phyloP scores from a whole-genome alignment of 2,329 filamentous ascomycete species.

The Xenoacremonium recifei region DNA sequence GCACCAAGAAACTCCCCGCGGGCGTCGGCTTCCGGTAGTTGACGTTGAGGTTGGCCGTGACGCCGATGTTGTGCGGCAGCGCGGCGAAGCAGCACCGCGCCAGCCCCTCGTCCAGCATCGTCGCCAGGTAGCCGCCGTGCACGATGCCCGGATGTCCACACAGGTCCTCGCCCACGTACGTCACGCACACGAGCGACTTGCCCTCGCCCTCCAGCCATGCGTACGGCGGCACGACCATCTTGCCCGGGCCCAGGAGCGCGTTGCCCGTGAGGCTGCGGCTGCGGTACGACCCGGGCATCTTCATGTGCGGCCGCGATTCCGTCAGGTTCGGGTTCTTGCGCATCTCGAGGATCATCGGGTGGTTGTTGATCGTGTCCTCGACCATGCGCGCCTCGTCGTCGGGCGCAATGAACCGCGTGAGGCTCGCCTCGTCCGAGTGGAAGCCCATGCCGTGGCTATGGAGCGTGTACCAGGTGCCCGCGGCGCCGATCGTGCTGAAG shows the following conservation, averaged over 20 bases:
- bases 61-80: constrained; percentile 78
- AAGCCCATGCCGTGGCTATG: constrained; percentile 36
- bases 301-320: constrained; percentile 83
- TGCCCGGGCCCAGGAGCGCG: constrained; percentile 70
- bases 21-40: constrained; percentile 81
- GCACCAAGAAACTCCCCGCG: constrained; percentile 72
- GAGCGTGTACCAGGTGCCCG: constrained; percentile 35
- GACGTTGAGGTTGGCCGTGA: constrained; percentile 82
- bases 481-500: constrained; percentile 31
- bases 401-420: constrained; percentile 59
- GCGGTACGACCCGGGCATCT: constrained; percentile 71
- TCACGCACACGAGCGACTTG: constrained; percentile 67
- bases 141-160: constrained; percentile 90
- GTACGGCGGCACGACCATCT: constrained; percentile 78
- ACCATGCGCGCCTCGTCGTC: constrained; percentile 58
- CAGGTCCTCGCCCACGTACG: constrained; percentile 74
- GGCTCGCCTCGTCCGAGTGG: constrained; percentile 66
- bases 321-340: constrained; percentile 64
- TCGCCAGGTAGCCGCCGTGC: constrained; percentile 89
- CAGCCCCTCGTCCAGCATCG: constrained; percentile 85
- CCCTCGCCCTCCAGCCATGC: constrained; percentile 72
- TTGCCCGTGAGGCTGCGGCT: constrained; percentile 78
- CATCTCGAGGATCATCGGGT: constrained; percentile 70
- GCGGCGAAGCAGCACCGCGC: constrained; percentile 86
- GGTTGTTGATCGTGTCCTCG: constrained; percentile 71